A percentile compares a stretch with the other conserved stretches of the same genome.
phyloP scores from a whole-genome alignment of 371 early-diverging fungal genomes.

The Actinomortierella ambigua region DNA sequence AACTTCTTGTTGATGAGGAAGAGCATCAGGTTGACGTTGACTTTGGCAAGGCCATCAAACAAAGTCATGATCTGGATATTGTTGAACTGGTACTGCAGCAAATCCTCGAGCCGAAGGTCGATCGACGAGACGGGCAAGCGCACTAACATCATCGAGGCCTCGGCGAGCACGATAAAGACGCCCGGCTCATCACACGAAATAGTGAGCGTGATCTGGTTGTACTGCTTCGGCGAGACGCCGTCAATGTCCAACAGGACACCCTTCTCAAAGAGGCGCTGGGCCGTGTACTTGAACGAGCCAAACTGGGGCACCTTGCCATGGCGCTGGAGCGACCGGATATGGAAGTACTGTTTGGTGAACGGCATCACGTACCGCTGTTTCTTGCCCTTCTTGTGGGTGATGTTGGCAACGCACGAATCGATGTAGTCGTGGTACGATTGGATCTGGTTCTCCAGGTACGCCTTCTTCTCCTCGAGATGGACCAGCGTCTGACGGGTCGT shows the following conservation, averaged over 20 bases:
- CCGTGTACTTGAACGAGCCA: slow-evolving; percentile 97
- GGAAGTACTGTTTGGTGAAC: slow-evolving; percentile 94
- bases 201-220: slow-evolving; percentile 87
- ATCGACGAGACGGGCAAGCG: slow-evolving; percentile 76
- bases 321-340: slow-evolving; percentile 83
- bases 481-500: slow-evolving; percentile 78
- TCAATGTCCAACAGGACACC: slow-evolving; percentile 90
- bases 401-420: slow-evolving; percentile 83
- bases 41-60: slow-evolving; percentile 90
- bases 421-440: slow-evolving; percentile 91
- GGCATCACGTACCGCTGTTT: slow-evolving; percentile 76
- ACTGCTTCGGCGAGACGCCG: slow-evolving; percentile 81
- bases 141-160: slow-evolving; percentile 82
- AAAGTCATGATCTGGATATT: slow-evolving; percentile 86
- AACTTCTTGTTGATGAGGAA: slow-evolving; percentile 97
- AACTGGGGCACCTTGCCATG: slow-evolving; percentile 91
- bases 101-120: slow-evolving; percentile 89
- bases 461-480: slow-evolving; percentile 81
- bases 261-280: slow-evolving; percentile 88
- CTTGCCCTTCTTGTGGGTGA: slow-evolving; percentile 82
- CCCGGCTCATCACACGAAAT: slow-evolving; percentile 93
- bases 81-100: slow-evolving; percentile 93
- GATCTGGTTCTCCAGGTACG: slow-evolving; percentile 84
- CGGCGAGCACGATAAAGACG: slow-evolving; percentile 76
- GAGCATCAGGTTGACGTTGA: slow-evolving; percentile 94